A percentile compares a stretch with the other conserved stretches of the same genome.
phyloP scores from a whole-genome alignment of 345 rosid species.

The Erucastrum elatum region DNA sequence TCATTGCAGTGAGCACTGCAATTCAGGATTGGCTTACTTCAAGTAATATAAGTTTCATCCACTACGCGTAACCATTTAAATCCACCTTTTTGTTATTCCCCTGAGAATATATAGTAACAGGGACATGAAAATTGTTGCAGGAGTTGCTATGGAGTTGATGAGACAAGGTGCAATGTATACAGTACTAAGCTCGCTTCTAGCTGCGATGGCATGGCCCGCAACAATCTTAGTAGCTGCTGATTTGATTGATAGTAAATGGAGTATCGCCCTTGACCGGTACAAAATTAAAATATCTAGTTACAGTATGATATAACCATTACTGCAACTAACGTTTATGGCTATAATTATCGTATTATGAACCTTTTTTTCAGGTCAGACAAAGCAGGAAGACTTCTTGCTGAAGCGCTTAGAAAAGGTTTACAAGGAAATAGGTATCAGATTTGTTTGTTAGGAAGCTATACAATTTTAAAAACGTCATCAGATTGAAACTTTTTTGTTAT shows the following conservation, averaged over 20 bases:
- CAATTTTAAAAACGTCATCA: background rate
- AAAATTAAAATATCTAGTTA: background rate
- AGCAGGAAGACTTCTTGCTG: constrained; percentile 93
- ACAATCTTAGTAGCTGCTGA: constrained; percentile 68
- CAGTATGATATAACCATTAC: background rate
- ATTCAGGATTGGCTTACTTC: constrained; percentile 99
- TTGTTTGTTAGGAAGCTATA: background rate
- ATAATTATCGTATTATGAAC: background rate
- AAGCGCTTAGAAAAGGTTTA: constrained; percentile 77
- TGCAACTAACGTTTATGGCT: background rate
- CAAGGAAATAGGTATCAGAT: constrained; percentile 82
- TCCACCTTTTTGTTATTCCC: background rate
- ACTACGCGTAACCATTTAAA: background rate
- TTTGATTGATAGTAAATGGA: constrained; percentile 81
- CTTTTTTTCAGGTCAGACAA: constrained; percentile 65
- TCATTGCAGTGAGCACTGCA: constrained; percentile 94
- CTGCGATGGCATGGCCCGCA: constrained; percentile 41
- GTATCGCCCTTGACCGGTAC: constrained; percentile 86
- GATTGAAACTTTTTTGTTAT: background rate
- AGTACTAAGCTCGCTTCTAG: constrained; percentile 72
- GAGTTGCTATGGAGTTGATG: constrained; percentile 79
- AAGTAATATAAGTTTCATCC: constrained; percentile 59
- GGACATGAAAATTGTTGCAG: constrained; percentile 44
- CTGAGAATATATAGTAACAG: constrained; percentile 23
- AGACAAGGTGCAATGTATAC: constrained; percentile 96